Conservation (phyloP, 768 basidiomycete species). For the Tephrocybe sp. region DNA sequence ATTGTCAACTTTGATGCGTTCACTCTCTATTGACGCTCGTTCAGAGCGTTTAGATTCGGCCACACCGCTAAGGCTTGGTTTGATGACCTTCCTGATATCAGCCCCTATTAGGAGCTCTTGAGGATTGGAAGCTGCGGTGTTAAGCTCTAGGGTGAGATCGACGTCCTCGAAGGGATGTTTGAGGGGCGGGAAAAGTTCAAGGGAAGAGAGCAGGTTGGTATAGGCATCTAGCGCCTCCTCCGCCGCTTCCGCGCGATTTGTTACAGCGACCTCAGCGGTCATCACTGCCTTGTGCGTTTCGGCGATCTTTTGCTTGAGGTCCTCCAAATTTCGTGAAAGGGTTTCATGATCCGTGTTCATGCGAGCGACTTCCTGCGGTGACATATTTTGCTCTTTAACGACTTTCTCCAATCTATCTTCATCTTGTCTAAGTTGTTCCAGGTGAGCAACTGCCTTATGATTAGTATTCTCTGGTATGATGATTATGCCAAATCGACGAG, state of each 20-base stretch:
- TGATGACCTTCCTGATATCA: conserved; percentile 71
- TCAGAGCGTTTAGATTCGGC: conserved; percentile 74
- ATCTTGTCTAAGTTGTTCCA: conserved; percentile 66
- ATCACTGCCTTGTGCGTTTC: conserved; percentile 74
- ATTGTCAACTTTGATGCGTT: conserved; percentile 79
- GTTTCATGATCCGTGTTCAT: conserved; percentile 92
- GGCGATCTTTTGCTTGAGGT: conserved; percentile 72
- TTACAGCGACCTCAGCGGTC: conserved; percentile 81
- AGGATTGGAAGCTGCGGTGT: conserved; percentile 72
- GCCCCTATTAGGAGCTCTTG: conserved; percentile 66
- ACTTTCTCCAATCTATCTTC: conserved; percentile 60
- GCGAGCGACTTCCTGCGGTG: conserved; percentile 85
- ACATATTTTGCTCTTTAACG: conserved; percentile 86
- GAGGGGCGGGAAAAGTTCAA: conserved; percentile 78
- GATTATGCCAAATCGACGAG: conserved; percentile 2
- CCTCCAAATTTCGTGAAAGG: conserved; percentile 70
- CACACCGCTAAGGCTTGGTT: conserved; percentile 72
- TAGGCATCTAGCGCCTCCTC: conserved; percentile 85
- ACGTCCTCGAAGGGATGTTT: conserved; percentile 69
- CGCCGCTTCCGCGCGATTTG: conserved; percentile 75
- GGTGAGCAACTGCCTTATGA: conserved; percentile 47
- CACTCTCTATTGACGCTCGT: conserved; percentile 70
- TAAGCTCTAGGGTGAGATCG: conserved; percentile 80
- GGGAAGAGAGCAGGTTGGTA: conserved; percentile 66
- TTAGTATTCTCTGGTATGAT: neutral